phyloP scores from a whole-genome alignment of 139 green algal genomes.

The Deuterostichococcus epilithicus region DNA sequence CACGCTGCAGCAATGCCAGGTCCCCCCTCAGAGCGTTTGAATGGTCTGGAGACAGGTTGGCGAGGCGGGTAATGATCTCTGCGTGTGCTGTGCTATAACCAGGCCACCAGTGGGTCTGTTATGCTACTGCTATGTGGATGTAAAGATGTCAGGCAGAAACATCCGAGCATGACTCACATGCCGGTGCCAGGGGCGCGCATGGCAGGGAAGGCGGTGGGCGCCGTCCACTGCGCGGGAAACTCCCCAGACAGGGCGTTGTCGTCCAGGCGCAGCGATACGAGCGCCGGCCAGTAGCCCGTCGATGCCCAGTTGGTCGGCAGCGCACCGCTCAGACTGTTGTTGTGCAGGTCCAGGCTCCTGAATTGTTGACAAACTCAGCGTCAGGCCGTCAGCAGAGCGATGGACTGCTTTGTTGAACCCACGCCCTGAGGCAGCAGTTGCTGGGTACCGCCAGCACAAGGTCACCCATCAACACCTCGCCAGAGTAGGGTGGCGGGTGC shows the following conservation, averaged over 20 bases:
- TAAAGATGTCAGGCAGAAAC: too few relatives aligned
- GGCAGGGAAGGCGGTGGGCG: not conserved
- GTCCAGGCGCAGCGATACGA: not conserved
- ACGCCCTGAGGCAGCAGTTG: too few relatives aligned
- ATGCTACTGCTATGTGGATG: too few relatives aligned
- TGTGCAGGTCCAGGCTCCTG: not conserved
- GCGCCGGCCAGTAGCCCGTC: not conserved
- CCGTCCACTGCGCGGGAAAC: not conserved
- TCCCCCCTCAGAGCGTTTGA: not conserved
- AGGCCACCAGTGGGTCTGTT: too few relatives aligned
- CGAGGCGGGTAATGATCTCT: too few relatives aligned
- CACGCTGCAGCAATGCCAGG: not conserved
- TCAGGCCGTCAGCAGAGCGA: too few relatives aligned
- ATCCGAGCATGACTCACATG: not conserved
- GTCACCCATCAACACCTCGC: too few relatives aligned
- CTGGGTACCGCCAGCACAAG: too few relatives aligned
- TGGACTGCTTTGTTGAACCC: too few relatives aligned
- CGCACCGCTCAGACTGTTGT: not conserved
- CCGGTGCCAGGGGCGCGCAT: not conserved
- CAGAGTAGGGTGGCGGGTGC: too few relatives aligned
- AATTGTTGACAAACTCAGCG: not conserved
- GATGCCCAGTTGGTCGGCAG: not conserved
- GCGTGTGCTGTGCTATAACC: not conserved
- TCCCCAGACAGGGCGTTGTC: not conserved
- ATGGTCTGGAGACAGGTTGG: too few relatives aligned